These are phyloP conservation scores for Meyerozyma sp. DNA, from an alignment of 1,139 yeast genomes.

Conservation along the genomic window DNA sequence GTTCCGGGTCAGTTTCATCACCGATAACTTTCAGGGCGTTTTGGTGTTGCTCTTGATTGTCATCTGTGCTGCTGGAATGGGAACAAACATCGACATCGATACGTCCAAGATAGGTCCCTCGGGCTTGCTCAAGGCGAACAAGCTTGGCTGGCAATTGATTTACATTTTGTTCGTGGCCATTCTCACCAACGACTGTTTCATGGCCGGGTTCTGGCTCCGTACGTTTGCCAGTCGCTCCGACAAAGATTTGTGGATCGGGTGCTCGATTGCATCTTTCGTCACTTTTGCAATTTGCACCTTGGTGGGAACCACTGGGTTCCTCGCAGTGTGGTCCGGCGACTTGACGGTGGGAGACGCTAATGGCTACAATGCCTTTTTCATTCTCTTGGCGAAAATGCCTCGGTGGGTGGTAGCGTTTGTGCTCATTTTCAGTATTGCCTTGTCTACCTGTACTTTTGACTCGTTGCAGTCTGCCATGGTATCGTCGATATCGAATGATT, in stretches of 20 bases:
- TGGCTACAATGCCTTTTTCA: slow-evolving; percentile 65
- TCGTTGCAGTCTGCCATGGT: slow-evolving; percentile 86
- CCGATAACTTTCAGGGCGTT: slow-evolving; percentile 84
- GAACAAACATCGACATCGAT: slow-evolving; percentile 70
- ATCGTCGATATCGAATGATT: slow-evolving; percentile 82
- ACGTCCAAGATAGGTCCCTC: slow-evolving; percentile 56
- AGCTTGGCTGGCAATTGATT: slow-evolving; percentile 83
- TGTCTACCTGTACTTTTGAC: slow-evolving; percentile 88
- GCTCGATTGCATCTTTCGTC: slow-evolving; percentile 66
- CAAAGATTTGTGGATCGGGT: slow-evolving; percentile 70
- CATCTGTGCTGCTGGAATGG: slow-evolving; percentile 77
- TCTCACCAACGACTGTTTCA: slow-evolving; percentile 81
- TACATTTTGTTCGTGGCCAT: slow-evolving; percentile 84
- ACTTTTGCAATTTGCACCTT: slow-evolving; percentile 60
- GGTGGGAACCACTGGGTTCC: slow-evolving; percentile 77
- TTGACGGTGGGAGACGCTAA: slow-evolving; percentile 53
- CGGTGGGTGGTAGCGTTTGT: slow-evolving; percentile 84
- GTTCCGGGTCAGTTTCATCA: slow-evolving; percentile 79
- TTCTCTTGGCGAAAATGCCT: slow-evolving; percentile 70
- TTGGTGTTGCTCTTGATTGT: slow-evolving; percentile 63
- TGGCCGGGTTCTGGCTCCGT: slow-evolving; percentile 92
- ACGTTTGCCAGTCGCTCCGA: slow-evolving; percentile 84
- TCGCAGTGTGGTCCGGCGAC: slow-evolving; percentile 89
- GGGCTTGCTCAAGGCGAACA: slow-evolving; percentile 56
- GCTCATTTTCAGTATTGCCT: slow-evolving; percentile 62